phyloP scores from a whole-genome alignment of 371 early-diverging fungal species.

The Mucor sp. region DNA sequence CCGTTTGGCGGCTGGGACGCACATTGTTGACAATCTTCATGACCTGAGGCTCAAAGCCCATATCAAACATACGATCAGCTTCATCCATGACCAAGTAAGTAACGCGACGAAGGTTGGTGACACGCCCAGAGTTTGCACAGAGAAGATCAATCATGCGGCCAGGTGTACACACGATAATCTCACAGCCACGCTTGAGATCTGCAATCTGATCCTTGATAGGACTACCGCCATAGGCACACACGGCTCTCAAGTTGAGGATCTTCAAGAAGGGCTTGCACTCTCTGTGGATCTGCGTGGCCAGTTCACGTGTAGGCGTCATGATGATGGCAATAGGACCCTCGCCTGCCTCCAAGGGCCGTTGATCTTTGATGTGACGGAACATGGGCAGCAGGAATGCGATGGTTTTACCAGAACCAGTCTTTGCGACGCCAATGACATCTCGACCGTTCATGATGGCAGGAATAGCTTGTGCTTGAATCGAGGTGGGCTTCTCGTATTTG shows the following conservation, averaged over 20 bases:
- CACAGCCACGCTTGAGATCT: constrained; percentile 97
- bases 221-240: constrained; percentile 98
- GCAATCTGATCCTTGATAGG: constrained; percentile 98
- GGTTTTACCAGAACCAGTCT: constrained; percentile 99
- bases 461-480: constrained; percentile 98
- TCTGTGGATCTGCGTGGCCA: constrained; percentile 97
- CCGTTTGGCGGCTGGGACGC: constrained; percentile 92
- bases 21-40: constrained; percentile 96
- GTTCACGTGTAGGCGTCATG: constrained; percentile 99
- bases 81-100: constrained; percentile 99
- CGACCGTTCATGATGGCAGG: constrained; percentile 98
- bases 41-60: constrained; percentile 99
- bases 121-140: constrained; percentile 94
- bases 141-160: constrained; percentile 99
- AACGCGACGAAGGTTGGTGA: constrained; percentile 91
- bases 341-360: constrained; percentile 77
- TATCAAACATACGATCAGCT: constrained; percentile 97
- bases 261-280: constrained; percentile 91
- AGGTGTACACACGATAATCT: constrained; percentile 99
- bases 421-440: constrained; percentile 99
- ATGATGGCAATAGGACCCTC: constrained; percentile 97
- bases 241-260: constrained; percentile 76
- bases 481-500: constrained; percentile 87
- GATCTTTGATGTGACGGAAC: constrained; percentile 97
- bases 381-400: constrained; percentile 96